These are phyloP conservation scores for Acacia concinna DNA, from an alignment of 331 rosid species.

Conservation along the genomic window DNA sequence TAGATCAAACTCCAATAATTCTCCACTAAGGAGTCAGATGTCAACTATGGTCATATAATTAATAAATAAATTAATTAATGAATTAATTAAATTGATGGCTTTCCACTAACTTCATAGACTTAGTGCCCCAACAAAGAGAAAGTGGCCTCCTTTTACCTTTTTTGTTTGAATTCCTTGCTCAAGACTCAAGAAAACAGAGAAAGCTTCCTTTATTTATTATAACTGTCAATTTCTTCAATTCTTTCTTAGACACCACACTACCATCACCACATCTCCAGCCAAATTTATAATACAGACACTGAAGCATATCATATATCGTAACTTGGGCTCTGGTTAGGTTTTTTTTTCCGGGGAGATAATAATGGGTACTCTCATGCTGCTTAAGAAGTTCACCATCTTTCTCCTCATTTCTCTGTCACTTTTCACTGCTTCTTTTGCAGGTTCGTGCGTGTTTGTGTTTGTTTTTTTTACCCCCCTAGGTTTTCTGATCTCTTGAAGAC, in stretches of 20 bases:
- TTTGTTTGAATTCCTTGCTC: conserved; percentile 46
- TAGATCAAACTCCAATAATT: conserved; percentile 47
- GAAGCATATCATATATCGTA: background rate
- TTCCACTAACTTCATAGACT: conserved; percentile 63
- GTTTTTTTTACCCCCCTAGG: conserved; percentile 26
- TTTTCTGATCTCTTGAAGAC: background rate
- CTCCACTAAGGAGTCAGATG: conserved; percentile 39
- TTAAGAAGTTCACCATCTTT: conserved; percentile 52
- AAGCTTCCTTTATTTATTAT: conserved; percentile 31
- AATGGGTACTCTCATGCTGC: conserved; percentile 46
- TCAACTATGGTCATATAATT: conserved; percentile 29
- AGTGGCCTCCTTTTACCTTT: conserved; percentile 60
- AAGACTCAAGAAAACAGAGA: conserved; percentile 24
- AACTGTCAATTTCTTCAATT: background rate
- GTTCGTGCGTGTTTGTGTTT: conserved; percentile 26
- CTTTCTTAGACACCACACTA: background rate
- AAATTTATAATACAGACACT: background rate
- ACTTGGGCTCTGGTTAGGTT: background rate
- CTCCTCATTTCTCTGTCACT: conserved; percentile 61
- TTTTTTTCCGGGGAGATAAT: background rate
- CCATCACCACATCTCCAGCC: background rate
- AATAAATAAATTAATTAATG: conserved; percentile 14
- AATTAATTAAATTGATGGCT: background rate
- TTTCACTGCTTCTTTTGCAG: conserved; percentile 66
- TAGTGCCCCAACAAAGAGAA: conserved; percentile 81